Evolutionary conservation across 768 basidiomycete genomes (phyloP), one percentile per base, ranked within the genome.

Genomic region (Pulveroboletus sp.): DNA sequence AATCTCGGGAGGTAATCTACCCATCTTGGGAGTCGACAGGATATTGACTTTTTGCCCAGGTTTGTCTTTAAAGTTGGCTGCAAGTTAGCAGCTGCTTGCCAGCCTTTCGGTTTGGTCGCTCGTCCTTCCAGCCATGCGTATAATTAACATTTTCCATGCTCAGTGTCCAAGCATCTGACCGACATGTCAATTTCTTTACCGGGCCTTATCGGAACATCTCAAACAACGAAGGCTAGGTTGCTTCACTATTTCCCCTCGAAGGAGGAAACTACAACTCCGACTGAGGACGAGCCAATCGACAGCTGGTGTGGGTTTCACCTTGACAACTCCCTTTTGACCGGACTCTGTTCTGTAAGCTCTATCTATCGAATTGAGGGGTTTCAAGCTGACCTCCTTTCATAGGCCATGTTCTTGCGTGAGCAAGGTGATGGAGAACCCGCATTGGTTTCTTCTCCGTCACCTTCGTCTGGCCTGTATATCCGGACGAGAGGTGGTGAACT

Each of bases 291-390:
- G 40, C 73, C 83, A 2, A 70, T 92, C 24, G 92, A 97, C 55
- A 89, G 83, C 55, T 94, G 91, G 82, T 98, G 95, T 70, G 95
- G 95, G 16, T 93, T 93, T 59, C 95, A 98, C 67, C 74, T 93
- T 19, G 97, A 99, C 63, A 93, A 97, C 60, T 87, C 86, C 8
- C 67, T 92, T 33, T 69, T 99, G 47, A 99, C 97, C 2, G 97
- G 93, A 2, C 80, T 99, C 29, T 97, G 94, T 68, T 87, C 90
- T 41, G 88, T 88, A 64, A 65, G 79, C 57, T 31, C 5, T 21
- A 45, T 50, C 23, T 51, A 34, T 36, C 32, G 17, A 16, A 27
- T 29, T 41, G 37, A 40, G 8, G 2, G 14, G n/a, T 13, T 6
- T 10, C 41, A 21, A 35, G 40, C 13, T 43, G 53, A 56, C n/a